These are phyloP conservation scores for Elongisporangium undulatum DNA, from an alignment of 352 stramenopile genomes.

Conservation along the genomic window DNA sequence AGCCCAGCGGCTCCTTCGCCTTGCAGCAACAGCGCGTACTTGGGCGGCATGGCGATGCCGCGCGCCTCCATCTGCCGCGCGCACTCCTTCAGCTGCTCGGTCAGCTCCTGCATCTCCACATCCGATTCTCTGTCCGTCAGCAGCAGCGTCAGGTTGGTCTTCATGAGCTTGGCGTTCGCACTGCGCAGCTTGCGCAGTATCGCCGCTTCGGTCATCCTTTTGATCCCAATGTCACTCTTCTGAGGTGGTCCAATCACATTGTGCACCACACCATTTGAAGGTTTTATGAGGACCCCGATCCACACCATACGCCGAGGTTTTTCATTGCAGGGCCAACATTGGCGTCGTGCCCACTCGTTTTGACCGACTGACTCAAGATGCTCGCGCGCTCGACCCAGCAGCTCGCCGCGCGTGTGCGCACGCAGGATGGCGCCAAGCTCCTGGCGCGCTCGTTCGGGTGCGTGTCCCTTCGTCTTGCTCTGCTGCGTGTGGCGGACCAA, in stretches of 20 bases:
- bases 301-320: neutral
- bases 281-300: neutral
- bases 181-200: constrained; percentile 24
- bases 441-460: constrained; percentile 63
- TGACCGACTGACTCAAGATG: constrained; percentile 21
- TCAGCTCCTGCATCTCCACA: constrained; percentile 25
- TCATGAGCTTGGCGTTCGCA: constrained; percentile 51
- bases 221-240: neutral
- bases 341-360: constrained; percentile 2
- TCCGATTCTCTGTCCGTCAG: constrained; percentile 49
- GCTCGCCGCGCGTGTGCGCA: constrained; percentile 23
- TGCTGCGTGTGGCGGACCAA: neutral
- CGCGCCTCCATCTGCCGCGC: constrained; percentile 18
- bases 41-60: constrained; percentile 21
- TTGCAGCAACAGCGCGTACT: constrained; percentile 23
- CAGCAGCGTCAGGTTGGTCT: constrained; percentile 42
- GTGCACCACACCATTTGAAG: neutral
- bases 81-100: constrained; percentile 18
- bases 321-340: neutral
- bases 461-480: constrained; percentile 10
- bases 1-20: neutral
- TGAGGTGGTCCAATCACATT: neutral
- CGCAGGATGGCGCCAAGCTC: constrained; percentile 35
- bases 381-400: constrained; percentile 25
- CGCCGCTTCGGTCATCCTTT: constrained; percentile 15